Base-by-base conservation (phyloP, 192 early-diverging fungal species). In the Coemansia sp. region DNA sequence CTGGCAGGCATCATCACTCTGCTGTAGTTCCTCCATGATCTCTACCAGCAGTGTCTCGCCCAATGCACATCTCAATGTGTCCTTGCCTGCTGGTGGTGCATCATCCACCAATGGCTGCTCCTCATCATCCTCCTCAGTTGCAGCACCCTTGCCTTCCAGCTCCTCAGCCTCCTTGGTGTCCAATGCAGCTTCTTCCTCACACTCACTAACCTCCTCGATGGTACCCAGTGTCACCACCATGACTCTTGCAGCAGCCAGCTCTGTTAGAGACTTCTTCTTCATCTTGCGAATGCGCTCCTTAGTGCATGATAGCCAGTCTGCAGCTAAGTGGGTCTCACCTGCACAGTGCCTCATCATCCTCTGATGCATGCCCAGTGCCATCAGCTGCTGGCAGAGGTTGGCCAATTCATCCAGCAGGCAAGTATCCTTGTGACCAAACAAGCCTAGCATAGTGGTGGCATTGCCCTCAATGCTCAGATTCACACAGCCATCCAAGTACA, bases 261-360 rank as follows among this genome's bases (percentile, higher is more conserved):
- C 40, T 16, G 37, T 31, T 10, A 3, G 37, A 16, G 60, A 16
- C 6, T 6, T 19, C 53, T 51, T 7, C 48, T 45, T 10, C 48
- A 48, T 4, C 42, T 45, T 2, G 1, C 64, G 13, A 0, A 59
- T 9, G 19, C 37, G 33, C 36, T 73, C 61, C 27, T 63, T 54
- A 0, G 53, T 61, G 0, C 65, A 6, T 6, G 72, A 74, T 14
- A 74, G 14, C 66, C 66, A 74, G 57, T 68, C 66, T 0, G 72
- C 62, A 0, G 62, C 63, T 16, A 64, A 24, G 16, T 64, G 60
- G 1, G 68, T 48, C 17, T 39, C 35, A 10, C 72, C 66, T 2
- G 60, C 14, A 0, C 42, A 42, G 46, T 74, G 72, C 2, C 24
- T 27, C 7, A 74, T 13, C 72, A 74, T 74, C 7, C 34, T 3